Evolutionary conservation across 2,329 filamentous ascomycete genomes (phyloP).

Genomic region (Thermochaetoides dissita): DNA sequence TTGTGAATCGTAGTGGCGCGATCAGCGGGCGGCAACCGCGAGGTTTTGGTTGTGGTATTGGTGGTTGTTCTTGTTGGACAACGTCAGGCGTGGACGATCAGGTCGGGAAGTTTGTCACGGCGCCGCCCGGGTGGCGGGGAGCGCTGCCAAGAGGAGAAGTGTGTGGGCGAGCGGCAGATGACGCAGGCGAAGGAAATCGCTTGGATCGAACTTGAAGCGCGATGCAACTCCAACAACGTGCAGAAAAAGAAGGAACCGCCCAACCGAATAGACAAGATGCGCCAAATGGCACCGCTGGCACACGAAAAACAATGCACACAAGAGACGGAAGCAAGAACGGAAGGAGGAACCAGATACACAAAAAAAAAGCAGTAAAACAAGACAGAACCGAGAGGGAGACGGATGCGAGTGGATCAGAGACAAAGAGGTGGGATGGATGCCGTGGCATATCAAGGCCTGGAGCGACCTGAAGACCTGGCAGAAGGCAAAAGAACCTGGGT

Average conservation of each 20-base stretch:
- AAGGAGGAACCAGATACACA: no score
- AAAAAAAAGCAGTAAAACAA: no score
- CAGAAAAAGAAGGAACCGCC: constrained; percentile 4
- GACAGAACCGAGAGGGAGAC: no score
- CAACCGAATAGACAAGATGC: constrained; percentile 3
- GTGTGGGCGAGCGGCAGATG: constrained; percentile 3
- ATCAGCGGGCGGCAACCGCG: neutral
- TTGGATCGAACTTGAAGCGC: neutral
- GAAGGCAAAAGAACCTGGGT: no score
- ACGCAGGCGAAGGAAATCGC: constrained; percentile 2
- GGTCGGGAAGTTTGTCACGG: constrained; percentile 4
- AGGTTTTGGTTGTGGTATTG: constrained; percentile 1
- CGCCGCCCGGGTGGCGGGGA: constrained; percentile 3
- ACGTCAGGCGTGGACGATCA: constrained; percentile 6
- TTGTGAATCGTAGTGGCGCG: no score
- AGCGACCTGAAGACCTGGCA: no score
- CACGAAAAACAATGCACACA: neutral
- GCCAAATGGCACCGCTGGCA: neutral
- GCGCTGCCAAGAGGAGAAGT: constrained; percentile 2
- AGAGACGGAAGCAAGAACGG: no score
- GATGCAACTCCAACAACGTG: no score
- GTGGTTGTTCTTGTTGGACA: neutral
- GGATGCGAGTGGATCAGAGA: no score
- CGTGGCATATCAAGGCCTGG: no score
- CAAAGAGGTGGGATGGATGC: no score